Evolutionary conservation across 1,284 basidiomycete genomes (phyloP).

Genomic region (Taiwanofungus camphoratus): DNA sequence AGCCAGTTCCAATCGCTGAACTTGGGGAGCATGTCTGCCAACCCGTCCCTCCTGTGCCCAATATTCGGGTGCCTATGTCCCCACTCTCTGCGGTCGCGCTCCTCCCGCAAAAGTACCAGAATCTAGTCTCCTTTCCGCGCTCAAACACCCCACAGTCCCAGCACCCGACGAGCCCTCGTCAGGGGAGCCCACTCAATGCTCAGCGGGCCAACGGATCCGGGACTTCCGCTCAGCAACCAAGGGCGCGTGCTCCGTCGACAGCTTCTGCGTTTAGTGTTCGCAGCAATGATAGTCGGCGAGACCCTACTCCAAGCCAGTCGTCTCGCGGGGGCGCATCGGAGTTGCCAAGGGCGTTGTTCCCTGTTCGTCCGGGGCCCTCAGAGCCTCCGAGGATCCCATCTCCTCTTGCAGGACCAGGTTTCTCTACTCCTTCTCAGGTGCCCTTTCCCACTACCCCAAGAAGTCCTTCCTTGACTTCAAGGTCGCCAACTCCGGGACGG

Average conservation of each 20-base stretch:
- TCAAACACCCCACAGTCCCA: slow-evolving; percentile 19
- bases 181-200: slow-evolving; percentile 15
- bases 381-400: slow-evolving; percentile 11
- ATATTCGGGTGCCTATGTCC: slow-evolving; percentile 26
- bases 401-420: slow-evolving; percentile 6
- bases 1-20: slow-evolving; percentile 60
- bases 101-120: slow-evolving; percentile 24
- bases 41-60: slow-evolving; percentile 33
- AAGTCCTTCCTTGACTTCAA: slow-evolving; percentile 11
- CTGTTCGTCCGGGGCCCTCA: slow-evolving; percentile 13
- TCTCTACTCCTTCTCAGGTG: slow-evolving; percentile 10
- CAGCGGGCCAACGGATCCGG: slow-evolving; percentile 10
- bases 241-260: slow-evolving; percentile 18
- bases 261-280: slow-evolving; percentile 14
- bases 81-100: slow-evolving; percentile 31
- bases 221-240: slow-evolving; percentile 1
- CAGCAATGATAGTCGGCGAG: slow-evolving; percentile 11
- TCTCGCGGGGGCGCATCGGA: slow-evolving; percentile 11
- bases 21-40: slow-evolving; percentile 75
- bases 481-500: slow-evolving; percentile 16
- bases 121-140: slow-evolving; percentile 22
- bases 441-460: slow-evolving; percentile 13
- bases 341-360: slow-evolving; percentile 12
- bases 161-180: slow-evolving; percentile 15
- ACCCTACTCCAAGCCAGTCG: slow-evolving; percentile 13